Conservation (phyloP, 2,329 filamentous ascomycete genomes). For the Aureobasidium sp. region DNA sequence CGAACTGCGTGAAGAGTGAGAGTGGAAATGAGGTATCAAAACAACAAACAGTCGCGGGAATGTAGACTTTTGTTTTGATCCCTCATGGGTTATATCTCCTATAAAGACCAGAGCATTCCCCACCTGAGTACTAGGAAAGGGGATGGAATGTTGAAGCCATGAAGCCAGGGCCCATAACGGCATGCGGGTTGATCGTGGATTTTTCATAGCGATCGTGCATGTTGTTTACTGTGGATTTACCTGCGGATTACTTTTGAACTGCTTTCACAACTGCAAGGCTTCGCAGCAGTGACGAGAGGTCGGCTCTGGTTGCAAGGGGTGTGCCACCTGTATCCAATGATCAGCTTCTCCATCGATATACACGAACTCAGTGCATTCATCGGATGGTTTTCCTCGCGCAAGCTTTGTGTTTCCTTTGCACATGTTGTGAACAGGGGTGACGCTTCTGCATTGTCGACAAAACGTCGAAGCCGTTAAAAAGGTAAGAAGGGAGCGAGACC, state of each 20-base stretch:
- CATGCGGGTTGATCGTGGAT: conserved; percentile 8
- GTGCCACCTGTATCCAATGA: not conserved
- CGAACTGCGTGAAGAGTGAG: not conserved
- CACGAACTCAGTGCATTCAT: not conserved
- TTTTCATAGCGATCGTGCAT: conserved; percentile 11
- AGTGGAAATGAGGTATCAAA: conserved; percentile 14
- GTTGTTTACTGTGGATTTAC: not conserved
- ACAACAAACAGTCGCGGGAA: conserved; percentile 14
- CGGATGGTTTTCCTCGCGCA: not conserved
- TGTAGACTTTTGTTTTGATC: conserved; percentile 13
- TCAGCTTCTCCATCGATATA: not conserved
- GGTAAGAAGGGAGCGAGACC: conserved; percentile 5
- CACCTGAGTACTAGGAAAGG: conserved; percentile 9
- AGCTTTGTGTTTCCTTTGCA: not conserved
- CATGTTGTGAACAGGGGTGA: conserved; percentile 10
- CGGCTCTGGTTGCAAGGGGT: not conserved
- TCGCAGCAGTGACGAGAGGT: not conserved
- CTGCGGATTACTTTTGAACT: not conserved
- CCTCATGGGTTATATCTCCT: conserved; percentile 7
- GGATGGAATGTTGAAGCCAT: conserved; percentile 14
- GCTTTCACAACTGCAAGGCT: not conserved
- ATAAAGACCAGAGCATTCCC: conserved; percentile 11
- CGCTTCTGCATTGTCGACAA: conserved; percentile 8
- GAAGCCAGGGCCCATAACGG: conserved; percentile 14
- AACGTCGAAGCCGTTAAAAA: conserved; percentile 7